Base-by-base conservation (phyloP, 768 basidiomycete species). In the Arthromyces matolae region DNA sequence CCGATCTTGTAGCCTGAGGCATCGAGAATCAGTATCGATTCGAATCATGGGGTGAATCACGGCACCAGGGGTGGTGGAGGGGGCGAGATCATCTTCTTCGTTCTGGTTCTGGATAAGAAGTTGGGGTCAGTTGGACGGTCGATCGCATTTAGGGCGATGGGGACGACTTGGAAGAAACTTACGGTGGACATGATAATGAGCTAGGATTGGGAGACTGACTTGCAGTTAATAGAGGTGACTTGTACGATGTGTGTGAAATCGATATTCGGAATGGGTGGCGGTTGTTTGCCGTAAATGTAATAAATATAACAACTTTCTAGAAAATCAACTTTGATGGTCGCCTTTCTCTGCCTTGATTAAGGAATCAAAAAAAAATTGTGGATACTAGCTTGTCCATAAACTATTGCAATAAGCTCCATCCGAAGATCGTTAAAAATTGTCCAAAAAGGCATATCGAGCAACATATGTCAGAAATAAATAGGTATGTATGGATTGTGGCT, bases 31-130 rank as follows among this genome's bases (percentile, higher is more conserved):
- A 53, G 51, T 25, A 40, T 14, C 31, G 24, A 33, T 24, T 29
- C 18, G 19, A 41, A 46, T 41, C 37, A 18, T 38, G 16, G 34
- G 24, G 27, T 33, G 27, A 36, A 39, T 40, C 25, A 53, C 55
- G 48, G 55, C 48, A 82, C 88, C 89, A 68, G 85, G 85, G 45
- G 89, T 90, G 61, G 60, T 34, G 58, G 79, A 68, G 46, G 88
- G 84, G 42, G 71, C 70, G 50, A 92, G 74, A 59, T 91, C 88
- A 29, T 84, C 77, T 51, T 89, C 86, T 10, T 88, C 80, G 55
- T 76, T 56, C 73, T 77, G 59, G 34, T n/a, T n/a, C n/a, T n/a
- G n/a, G n/a, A n/a, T n/a, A n/a, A n/a, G n/a, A n/a, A 45, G 56
- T 32, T 35, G 45, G 36, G 39, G 45, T 38, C 24, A 55, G 29